Base-by-base conservation (phyloP, 2,329 filamentous ascomycete species). In the Fusarium sp. region DNA sequence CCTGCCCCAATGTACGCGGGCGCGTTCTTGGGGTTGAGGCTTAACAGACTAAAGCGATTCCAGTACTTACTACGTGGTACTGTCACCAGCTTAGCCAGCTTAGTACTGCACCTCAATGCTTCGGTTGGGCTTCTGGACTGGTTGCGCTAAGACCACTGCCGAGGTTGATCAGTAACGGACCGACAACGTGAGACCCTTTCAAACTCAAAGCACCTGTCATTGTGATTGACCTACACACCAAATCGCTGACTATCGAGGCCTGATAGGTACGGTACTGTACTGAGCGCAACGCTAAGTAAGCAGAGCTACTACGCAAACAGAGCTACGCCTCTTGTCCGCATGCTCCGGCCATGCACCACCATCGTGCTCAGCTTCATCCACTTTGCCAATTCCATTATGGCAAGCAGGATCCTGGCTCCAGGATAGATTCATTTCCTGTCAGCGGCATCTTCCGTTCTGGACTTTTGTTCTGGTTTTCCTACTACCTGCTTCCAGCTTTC, bases 11-110 rank as follows among this genome's bases (percentile, higher is more conserved):
- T 55, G 53, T 36, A 54, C 43, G 63, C 51, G 55, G 47, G 67
- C 63, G 52, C 62, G 50, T 34, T 56, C 42, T 55, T 56, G 67
- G 62, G 62, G 44, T 64, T 60, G 66, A 67, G 62, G 66, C 54
- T 67, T 59, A 61, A 52, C 36, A 51, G 36, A 52, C 46, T 59
- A 47, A 34, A 28, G 40, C 38, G 40, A 46, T 39, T 44, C 43
- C 33, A 61, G 53, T 19, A 45, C 59, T 40, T 49, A 63, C 50
- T 31, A 31, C 28, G 28, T 31, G 10, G 39, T 40, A 40, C 39
- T 52, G 52, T 33, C 39, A 59, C 53, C 36, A 36, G 34, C 34
- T 51, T 67, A 62, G 47, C 55, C 36, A 36, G 34, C 34, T 51
- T 67, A 62, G 47, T 51, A 42, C 44, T 62, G 39, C 34, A 42